Evolutionary conservation across 768 basidiomycete genomes (phyloP).

Genomic region (Tylopilus balloui): DNA sequence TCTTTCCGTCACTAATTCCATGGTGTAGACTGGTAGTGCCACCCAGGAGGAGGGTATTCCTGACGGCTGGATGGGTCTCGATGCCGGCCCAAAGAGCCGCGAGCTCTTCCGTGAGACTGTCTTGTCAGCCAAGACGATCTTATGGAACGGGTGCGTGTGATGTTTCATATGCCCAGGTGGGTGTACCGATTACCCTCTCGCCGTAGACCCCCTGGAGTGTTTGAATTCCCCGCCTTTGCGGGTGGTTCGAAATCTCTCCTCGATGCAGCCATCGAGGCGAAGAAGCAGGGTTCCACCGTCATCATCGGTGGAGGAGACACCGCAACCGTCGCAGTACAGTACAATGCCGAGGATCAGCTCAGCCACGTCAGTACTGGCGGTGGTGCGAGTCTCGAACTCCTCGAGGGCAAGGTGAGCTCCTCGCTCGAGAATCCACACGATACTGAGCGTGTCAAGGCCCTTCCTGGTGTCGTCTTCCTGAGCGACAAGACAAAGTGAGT

Average conservation of each 20-base stretch:
- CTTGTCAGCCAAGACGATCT: conserved; percentile 85
- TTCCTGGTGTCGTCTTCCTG: conserved; percentile 90
- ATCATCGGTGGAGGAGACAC: conserved; percentile 97
- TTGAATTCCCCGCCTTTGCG: conserved; percentile 93
- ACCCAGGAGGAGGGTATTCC: conserved; percentile 87
- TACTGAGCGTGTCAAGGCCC: conserved; percentile 42
- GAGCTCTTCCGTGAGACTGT: conserved; percentile 79
- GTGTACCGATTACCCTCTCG: neutral
- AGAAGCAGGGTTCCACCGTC: conserved; percentile 79
- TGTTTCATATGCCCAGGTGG: neutral
- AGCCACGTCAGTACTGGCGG: conserved; percentile 97
- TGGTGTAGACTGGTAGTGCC: conserved; percentile 58
- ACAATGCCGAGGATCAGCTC: conserved; percentile 78
- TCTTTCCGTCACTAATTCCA: conserved; percentile 1
- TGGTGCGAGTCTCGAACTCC: conserved; percentile 87
- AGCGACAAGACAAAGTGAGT: conserved; percentile 58
- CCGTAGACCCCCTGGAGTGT: conserved; percentile 89
- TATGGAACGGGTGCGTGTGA: conserved; percentile 83
- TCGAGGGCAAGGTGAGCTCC: conserved; percentile 88
- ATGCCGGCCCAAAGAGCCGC: conserved; percentile 81
- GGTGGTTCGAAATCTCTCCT: conserved; percentile 80
- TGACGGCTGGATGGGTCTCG: conserved; percentile 92
- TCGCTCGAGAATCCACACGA: conserved; percentile 1
- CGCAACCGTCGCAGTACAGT: conserved; percentile 92
- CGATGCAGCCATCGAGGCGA: conserved; percentile 82